Conservation (phyloP, 495 filamentous ascomycete species). For the Thozetella sp. region DNA sequence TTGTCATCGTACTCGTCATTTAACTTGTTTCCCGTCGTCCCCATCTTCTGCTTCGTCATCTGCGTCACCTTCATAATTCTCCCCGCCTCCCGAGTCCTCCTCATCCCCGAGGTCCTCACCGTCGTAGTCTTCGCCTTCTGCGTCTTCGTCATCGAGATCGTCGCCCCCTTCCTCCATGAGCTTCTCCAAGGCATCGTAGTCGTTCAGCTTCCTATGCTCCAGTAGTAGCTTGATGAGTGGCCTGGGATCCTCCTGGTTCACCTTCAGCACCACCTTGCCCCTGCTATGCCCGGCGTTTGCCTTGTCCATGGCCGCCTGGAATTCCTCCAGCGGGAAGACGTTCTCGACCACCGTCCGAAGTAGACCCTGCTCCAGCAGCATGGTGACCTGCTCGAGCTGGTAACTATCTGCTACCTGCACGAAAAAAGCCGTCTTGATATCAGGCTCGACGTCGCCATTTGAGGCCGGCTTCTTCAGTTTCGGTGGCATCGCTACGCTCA, state of each 20-base stretch:
- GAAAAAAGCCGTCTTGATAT: constrained; percentile 41
- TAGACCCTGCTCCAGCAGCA: constrained; percentile 40
- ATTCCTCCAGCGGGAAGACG: constrained; percentile 47
- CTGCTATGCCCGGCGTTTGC: constrained; percentile 39
- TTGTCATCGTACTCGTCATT: background rate
- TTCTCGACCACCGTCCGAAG: constrained; percentile 44
- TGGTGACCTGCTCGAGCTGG: constrained; percentile 42
- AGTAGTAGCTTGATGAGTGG: background rate
- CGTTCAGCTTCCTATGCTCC: background rate
- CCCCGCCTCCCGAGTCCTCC: background rate
- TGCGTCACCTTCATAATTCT: background rate
- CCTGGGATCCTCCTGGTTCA: background rate
- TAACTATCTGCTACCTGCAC: constrained; percentile 40
- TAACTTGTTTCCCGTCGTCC: background rate
- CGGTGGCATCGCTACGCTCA: constrained; percentile 49
- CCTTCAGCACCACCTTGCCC: constrained; percentile 41
- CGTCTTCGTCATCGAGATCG: background rate
- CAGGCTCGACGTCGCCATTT: constrained; percentile 3
- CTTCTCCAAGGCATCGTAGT: constrained; percentile 1
- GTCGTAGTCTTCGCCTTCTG: background rate
- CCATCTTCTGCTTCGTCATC: background rate
- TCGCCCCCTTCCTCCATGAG: background rate
- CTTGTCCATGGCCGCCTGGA: constrained; percentile 40
- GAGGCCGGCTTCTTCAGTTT: constrained; percentile 24
- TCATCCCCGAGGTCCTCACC: background rate